Evolutionary conservation across 305 asterid species (phyloP), one percentile per base, ranked within the genome.

Genomic region (Plantago rigida): DNA sequence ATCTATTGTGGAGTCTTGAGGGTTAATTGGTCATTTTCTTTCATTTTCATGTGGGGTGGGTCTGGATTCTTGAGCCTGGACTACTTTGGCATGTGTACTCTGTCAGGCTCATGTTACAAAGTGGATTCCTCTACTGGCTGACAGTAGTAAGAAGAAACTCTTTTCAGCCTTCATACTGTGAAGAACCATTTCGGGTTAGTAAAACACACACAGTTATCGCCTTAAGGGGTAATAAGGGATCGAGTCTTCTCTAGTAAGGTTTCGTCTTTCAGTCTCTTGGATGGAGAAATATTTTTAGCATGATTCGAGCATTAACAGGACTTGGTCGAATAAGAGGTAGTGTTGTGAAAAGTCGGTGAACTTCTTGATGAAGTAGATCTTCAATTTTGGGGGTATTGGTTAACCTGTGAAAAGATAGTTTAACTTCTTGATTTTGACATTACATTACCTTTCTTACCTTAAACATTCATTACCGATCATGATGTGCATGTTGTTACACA

Each of bases 61-160:
- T 71, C 76, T 77, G 70, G 72, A 46, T 64, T 69, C 72, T 73
- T 76, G 74, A 70, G 71, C 56, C 62, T 69, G 78, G 76, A 75
- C 75, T 81, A 70, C 77, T 63, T 73, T 70, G 86, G 78, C 97
- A 87, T 84, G 95, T 90, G 95, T 91, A 72, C 83, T 77, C 71
- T 85, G 90, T 85, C 94, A 86, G 89, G 45, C 73, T 71, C 66
- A 76, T 72, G 79, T 53, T 71, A 67, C 75, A 67, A 83, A 74
- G 81, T 83, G 82, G 82, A 80, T 78, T 81, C 58, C 63, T 79
- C 77, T 70, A 73, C 86, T 81, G 39, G 39, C 59, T 54, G 59
- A 17, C 59, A 54, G 59, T 54, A 54, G 59, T 54, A 28, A 19
- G 59, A 17, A 54, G 14, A 74, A 63, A 56, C 75, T 68, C 77